Conservation (phyloP, 129 eudicot genomes). For the Chrysanthemum makinoi region DNA sequence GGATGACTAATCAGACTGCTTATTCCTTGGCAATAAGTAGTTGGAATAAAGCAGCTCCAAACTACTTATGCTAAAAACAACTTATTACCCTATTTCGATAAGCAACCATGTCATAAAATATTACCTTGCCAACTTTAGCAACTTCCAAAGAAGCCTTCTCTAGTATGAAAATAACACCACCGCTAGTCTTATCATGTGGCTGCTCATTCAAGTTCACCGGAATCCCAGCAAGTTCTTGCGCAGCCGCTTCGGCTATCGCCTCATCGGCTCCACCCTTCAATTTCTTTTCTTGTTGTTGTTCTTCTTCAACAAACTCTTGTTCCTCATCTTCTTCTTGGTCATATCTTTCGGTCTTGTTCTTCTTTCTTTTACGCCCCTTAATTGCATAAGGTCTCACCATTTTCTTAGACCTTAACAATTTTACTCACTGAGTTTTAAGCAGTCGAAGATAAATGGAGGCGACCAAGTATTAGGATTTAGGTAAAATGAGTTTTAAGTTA, state of each 20-base stretch:
- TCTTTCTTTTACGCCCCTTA: constrained; percentile 77
- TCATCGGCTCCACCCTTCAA: constrained; percentile 41
- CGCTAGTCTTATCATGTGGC: constrained; percentile 36
- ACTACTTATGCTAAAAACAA: too few species aligned
- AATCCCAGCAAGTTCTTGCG: constrained; percentile 61
- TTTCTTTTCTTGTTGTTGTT: constrained; percentile 25
- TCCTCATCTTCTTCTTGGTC: constrained; percentile 48
- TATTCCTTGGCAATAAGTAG: too few species aligned
- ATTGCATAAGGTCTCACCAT: constrained; percentile 71
- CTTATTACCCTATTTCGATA: too few species aligned
- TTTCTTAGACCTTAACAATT: constrained; percentile 1
- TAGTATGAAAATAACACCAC: constrained; percentile 68
- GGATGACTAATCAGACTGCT: too few species aligned
- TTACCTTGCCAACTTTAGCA: constrained; percentile 94
- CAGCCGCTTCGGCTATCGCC: constrained; percentile 41
- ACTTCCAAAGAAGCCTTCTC: constrained; percentile 91
- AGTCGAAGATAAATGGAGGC: too few species aligned
- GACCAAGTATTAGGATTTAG: too few species aligned
- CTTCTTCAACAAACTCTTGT: constrained; percentile 37
- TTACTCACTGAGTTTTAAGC: too few species aligned
- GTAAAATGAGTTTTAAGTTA: too few species aligned
- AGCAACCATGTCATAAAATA: too few species aligned
- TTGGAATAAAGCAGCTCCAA: too few species aligned
- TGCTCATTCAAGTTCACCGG: constrained; percentile 49
- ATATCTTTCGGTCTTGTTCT: constrained; percentile 44